phyloP scores from a whole-genome alignment of 148 eudicot genomes.

The Vaccinium myrtillus region DNA sequence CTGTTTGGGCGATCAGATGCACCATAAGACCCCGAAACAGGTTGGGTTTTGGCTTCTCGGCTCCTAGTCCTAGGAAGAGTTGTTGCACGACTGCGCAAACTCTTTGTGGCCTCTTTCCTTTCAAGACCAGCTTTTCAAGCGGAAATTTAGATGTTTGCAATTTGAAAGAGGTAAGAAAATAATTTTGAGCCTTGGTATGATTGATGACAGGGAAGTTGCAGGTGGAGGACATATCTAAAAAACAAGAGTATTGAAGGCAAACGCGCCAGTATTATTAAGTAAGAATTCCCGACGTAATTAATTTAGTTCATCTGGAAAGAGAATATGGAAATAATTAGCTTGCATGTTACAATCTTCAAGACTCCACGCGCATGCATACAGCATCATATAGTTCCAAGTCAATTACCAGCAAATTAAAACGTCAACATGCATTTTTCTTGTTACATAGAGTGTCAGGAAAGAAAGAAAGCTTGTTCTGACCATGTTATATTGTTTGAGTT shows the following conservation, averaged over 20 bases:
- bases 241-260: constrained; percentile 64
- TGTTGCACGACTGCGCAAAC: constrained; percentile 36
- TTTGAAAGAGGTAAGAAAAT: constrained; percentile 29
- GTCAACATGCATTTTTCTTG: too few relatives aligned
- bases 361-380: background rate
- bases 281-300: constrained; percentile 7
- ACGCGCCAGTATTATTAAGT: constrained; percentile 57
- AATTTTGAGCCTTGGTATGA: constrained; percentile 31
- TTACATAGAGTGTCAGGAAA: too few relatives aligned
- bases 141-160: constrained; percentile 35
- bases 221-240: constrained; percentile 41
- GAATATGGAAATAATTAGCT: constrained; percentile 17
- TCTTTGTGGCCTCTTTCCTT: constrained; percentile 36
- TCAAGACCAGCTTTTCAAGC: constrained; percentile 35
- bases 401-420: too few relatives aligned
- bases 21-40: constrained; percentile 40
- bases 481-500: too few relatives aligned
- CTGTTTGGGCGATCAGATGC: constrained; percentile 48
- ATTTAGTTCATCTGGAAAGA: constrained; percentile 32
- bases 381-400: too few relatives aligned
- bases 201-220: constrained; percentile 30
- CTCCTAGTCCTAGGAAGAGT: constrained; percentile 40
- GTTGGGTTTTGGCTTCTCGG: constrained; percentile 49
- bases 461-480: too few relatives aligned
- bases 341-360: background rate